Evolutionary conservation across 495 filamentous ascomycete genomes (phyloP), one percentile per base, ranked within the genome.

Genomic region (Penicillium malachiteum): DNA sequence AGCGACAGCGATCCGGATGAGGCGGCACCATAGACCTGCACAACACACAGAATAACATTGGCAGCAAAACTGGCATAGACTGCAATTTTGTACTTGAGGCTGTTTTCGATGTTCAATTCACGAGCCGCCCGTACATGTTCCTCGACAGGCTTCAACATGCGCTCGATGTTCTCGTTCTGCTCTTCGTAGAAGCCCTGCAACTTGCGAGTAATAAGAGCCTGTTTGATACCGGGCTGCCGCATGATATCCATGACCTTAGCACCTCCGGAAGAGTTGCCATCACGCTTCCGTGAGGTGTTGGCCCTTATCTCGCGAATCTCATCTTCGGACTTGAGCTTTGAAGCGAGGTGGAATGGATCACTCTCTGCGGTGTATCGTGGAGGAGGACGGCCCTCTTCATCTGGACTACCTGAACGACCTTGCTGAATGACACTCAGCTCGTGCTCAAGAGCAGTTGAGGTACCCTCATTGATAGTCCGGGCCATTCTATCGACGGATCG

Each of bases 161-260:
- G 83, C 74, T 95, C 83, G 63, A 98, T 97, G 60, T 89, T 93
- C 70, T 91, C 88, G 66, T 98, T 98, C 71, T 98, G 94, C 16
- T 76, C 79, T 62, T 91, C 81, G 75, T 98, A 98, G 77, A 97
- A 98, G 21, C 84, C 82, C 57, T 90, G 80, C 8, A 98, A 69
- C 57, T 87, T 88, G 33, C 80, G 83, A 7, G 89, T 54, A 56
- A 66, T 55, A 57, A 77, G 48, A 48, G 74, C 66, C 51, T 70
- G 54, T 66, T 70, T 42, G 10, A 48, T 52, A 44, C 59, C 50
- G 21, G 67, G 48, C 51, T 56, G 46, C 7, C 46, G 42, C 43
- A 66, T 47, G 6, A 66, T 49, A 13, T 54, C 50, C 26, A 60
- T 47, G 10, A 61, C 52, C 34, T 52, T 59, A n/a, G 64, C 56